phyloP scores from a whole-genome alignment of 306 rosid species.

The Lithocarpus polystachyus region DNA sequence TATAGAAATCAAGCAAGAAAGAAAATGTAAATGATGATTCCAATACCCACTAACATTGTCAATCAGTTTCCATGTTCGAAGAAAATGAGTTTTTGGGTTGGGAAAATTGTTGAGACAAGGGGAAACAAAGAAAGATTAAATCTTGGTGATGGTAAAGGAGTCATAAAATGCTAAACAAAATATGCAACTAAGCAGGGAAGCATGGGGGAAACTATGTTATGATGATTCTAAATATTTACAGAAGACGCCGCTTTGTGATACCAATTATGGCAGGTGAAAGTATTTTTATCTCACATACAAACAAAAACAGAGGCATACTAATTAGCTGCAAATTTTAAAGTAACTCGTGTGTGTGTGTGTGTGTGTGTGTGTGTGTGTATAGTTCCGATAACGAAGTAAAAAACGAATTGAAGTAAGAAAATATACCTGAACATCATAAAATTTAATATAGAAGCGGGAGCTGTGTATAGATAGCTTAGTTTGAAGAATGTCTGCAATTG shows the following conservation, averaged over 20 bases:
- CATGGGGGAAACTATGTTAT: too few species aligned
- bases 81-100: not conserved
- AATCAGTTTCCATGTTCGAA: not conserved
- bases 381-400: not conserved
- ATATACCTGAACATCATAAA: slow-evolving; percentile 72
- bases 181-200: not conserved
- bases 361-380: too few species aligned
- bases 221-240: too few species aligned
- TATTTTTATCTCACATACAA: not conserved
- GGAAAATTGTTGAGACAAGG: not conserved
- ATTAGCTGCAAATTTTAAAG: not conserved
- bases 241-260: too few species aligned
- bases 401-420: not conserved
- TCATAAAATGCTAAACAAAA: not conserved
- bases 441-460: slow-evolving; percentile 88
- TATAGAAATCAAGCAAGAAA: not conserved
- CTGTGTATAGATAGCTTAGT: slow-evolving; percentile 75
- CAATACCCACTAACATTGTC: not conserved
- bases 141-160: not conserved
- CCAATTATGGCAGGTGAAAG: not conserved
- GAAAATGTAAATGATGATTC: not conserved
- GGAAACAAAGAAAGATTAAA: not conserved
- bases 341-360: not conserved
- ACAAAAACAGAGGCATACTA: not conserved
- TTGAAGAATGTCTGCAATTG: slow-evolving; percentile 85